These are phyloP conservation scores for Xylona heveae DNA, from an alignment of 495 filamentous ascomycete genomes.

Conservation along the genomic window DNA sequence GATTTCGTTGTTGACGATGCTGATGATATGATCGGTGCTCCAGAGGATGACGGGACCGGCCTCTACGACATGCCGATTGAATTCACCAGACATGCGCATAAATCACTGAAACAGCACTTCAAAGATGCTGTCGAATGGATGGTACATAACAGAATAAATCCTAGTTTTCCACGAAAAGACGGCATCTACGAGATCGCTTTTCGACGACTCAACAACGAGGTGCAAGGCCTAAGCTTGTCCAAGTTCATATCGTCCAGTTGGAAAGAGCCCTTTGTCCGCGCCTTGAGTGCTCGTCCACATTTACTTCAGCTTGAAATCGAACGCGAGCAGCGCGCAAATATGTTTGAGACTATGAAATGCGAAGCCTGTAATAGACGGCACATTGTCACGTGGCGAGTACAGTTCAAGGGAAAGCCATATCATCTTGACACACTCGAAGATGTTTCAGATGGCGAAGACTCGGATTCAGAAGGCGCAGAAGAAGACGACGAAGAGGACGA, in stretches of 20 bases:
- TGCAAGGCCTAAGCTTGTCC: slow-evolving; percentile 40
- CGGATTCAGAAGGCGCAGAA: slow-evolving; percentile 16
- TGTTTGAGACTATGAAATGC: slow-evolving; percentile 29
- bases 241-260: slow-evolving; percentile 58
- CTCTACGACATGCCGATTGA: slow-evolving; percentile 43
- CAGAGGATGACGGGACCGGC: slow-evolving; percentile 16
- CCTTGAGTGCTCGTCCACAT: slow-evolving; percentile 43
- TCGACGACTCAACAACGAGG: slow-evolving; percentile 51
- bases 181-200: slow-evolving; percentile 50
- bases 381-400: slow-evolving; percentile 37
- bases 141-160: slow-evolving; percentile 38
- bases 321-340: slow-evolving; percentile 10
- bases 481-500: slow-evolving; percentile 18
- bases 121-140: slow-evolving; percentile 41
- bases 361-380: slow-evolving; percentile 65
- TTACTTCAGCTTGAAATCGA: slow-evolving; percentile 15
- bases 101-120: slow-evolving; percentile 57
- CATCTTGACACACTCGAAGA: slow-evolving; percentile 45
- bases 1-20: slow-evolving; percentile 47
- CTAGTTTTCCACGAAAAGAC: slow-evolving; percentile 43
- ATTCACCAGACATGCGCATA: slow-evolving; percentile 42
- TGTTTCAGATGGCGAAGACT: slow-evolving; percentile 27
- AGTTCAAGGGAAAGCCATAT: slow-evolving; percentile 49
- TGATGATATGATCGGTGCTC: slow-evolving; percentile 38
- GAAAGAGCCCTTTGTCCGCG: slow-evolving; percentile 40